These are phyloP conservation scores for Haberlea rhodopensis DNA, from an alignment of 257 asterid species.

Conservation along the genomic window DNA sequence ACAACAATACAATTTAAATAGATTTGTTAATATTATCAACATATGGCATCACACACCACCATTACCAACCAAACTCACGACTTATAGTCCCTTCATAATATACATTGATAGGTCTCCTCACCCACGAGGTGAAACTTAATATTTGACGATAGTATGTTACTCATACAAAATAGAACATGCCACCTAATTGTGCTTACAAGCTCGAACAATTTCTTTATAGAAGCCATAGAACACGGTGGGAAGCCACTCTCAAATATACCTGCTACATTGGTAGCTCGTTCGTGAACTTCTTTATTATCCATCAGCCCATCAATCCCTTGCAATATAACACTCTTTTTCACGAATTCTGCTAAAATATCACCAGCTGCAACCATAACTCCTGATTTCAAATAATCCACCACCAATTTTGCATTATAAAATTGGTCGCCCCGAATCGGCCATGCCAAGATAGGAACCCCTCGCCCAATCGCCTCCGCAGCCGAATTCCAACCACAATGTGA, in stretches of 20 bases:
- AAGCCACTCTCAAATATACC: slow-evolving; percentile 42
- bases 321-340: slow-evolving; percentile 44
- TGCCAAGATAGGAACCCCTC: slow-evolving; percentile 58
- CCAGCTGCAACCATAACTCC: slow-evolving; percentile 41
- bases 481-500: slow-evolving; percentile 89
- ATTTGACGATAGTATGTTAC: background rate
- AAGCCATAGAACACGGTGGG: slow-evolving; percentile 49
- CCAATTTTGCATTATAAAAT: slow-evolving; percentile 48
- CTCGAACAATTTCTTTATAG: slow-evolving; percentile 44
- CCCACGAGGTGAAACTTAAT: background rate
- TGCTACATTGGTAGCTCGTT: slow-evolving; percentile 34
- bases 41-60: too few species aligned
- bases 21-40: background rate
- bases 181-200: slow-evolving; percentile 17
- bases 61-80: background rate
- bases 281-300: slow-evolving; percentile 49
- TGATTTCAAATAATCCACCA: slow-evolving; percentile 40
- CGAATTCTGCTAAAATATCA: slow-evolving; percentile 35
- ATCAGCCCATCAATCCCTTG: slow-evolving; percentile 47
- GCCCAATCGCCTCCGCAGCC: slow-evolving; percentile 55
- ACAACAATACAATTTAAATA: too few species aligned
- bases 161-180: background rate
- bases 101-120: background rate
- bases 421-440: slow-evolving; percentile 92
- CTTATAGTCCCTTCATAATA: too few species aligned